Percentiles rank a stretch among this genome's conserved stretches.
These are phyloP conservation scores for Acanthamoeba castellanii DNA, from an alignment of 208 protist genomes.

Conservation along the genomic window DNA sequence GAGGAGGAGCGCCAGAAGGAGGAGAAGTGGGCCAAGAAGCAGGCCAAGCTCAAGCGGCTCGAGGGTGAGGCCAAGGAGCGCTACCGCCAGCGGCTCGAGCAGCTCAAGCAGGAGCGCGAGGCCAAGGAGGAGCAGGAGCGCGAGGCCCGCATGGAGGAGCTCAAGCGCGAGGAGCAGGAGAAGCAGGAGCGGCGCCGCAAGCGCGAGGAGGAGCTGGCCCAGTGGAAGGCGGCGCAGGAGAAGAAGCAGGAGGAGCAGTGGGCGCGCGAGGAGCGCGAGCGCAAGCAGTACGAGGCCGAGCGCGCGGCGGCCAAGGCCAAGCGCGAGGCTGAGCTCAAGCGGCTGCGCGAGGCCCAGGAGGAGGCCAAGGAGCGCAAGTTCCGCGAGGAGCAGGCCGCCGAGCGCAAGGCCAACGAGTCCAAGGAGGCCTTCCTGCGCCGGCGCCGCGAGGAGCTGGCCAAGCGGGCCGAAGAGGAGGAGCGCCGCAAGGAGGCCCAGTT, in stretches of 20 bases:
- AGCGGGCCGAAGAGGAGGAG: constrained; percentile 1
- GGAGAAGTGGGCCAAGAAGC: constrained; percentile 37
- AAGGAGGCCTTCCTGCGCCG: not conserved
- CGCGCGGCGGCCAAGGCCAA: not conserved
- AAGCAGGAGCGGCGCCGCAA: not conserved
- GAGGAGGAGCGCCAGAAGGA: constrained; percentile 66
- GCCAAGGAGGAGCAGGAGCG: constrained; percentile 70
- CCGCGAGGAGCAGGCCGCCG: constrained; percentile 17
- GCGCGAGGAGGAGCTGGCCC: constrained; percentile 8
- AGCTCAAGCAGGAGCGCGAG: constrained; percentile 38
- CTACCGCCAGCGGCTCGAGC: constrained; percentile 48
- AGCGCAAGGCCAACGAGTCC: not conserved
- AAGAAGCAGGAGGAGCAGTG: not conserved
- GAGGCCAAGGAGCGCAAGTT: not conserved
- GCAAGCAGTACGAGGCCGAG: constrained; percentile 19
- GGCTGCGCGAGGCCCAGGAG: not conserved
- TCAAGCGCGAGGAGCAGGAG: constrained; percentile 49
- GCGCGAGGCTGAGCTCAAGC: not conserved
- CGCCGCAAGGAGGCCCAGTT: not conserved
- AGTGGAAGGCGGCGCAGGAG: constrained; percentile 63
- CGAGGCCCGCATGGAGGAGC: constrained; percentile 37
- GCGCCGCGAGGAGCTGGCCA: not conserved
- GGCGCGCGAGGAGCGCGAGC: constrained; percentile 37
- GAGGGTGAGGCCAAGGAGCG: constrained; percentile 72
- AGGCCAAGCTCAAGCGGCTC: constrained; percentile 68